Conservation (phyloP, 2,329 filamentous ascomycete genomes). For the Microsporum canis region DNA sequence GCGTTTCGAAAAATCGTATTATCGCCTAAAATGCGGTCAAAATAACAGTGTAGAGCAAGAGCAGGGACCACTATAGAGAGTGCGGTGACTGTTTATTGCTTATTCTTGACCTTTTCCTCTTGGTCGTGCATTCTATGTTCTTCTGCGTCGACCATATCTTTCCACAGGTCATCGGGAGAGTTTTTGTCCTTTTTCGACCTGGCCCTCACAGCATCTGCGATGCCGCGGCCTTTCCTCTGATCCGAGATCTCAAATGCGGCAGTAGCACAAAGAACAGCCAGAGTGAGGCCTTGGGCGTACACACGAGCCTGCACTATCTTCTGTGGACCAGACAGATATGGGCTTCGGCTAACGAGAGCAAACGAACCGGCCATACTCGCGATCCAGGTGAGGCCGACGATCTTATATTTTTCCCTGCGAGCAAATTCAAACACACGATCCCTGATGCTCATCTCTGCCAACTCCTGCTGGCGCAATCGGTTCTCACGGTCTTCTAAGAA, state of each 20-base stretch:
- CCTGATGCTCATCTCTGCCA: constrained; percentile 44
- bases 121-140: constrained; percentile 34
- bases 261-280: constrained; percentile 70
- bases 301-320: constrained; percentile 92
- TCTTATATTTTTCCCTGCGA: constrained; percentile 69
- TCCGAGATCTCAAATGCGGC: constrained; percentile 76
- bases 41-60: background rate
- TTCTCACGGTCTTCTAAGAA: constrained; percentile 55
- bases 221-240: constrained; percentile 54
- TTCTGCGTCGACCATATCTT: constrained; percentile 41
- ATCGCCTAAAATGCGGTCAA: background rate
- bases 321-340: constrained; percentile 61
- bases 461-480: constrained; percentile 44
- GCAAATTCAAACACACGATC: constrained; percentile 62
- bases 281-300: constrained; percentile 80
- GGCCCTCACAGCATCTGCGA: constrained; percentile 31
- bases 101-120: constrained; percentile 6
- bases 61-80: background rate
- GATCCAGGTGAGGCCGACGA: constrained; percentile 73
- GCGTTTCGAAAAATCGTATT: background rate
- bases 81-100: background rate
- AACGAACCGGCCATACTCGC: constrained; percentile 67
- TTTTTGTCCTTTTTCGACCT: constrained; percentile 74
- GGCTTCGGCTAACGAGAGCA: constrained; percentile 64
- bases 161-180: constrained; percentile 87